Percentiles rank a stretch among this genome's conserved stretches.
phyloP scores from a whole-genome alignment of 148 eudicot species.

The Agrostemma githago region DNA sequence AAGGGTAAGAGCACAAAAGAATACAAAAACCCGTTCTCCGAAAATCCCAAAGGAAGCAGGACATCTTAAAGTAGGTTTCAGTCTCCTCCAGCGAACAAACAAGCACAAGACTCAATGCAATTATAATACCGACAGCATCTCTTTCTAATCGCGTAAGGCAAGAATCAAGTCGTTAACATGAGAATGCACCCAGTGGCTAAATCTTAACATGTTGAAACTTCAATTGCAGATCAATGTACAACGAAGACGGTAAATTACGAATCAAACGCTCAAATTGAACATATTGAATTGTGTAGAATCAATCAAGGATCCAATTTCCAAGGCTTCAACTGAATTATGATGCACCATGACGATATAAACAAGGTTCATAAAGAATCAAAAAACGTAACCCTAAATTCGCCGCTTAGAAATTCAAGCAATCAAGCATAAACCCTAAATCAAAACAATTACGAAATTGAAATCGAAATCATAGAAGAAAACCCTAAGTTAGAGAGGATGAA shows the following conservation, averaged over 20 bases:
- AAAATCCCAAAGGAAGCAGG: not conserved
- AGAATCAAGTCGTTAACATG: not conserved
- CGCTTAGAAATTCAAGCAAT: not conserved
- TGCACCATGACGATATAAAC: too few species aligned
- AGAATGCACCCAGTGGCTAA: not conserved
- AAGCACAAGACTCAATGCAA: not conserved
- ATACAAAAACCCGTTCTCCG: not conserved
- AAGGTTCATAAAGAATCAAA: not conserved
- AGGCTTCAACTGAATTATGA: not conserved
- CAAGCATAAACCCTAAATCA: not conserved
- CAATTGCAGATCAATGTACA: not conserved
- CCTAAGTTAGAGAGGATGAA: not conserved
- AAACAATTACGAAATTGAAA: not conserved
- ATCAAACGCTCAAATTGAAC: not conserved
- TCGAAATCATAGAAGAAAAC: not conserved
- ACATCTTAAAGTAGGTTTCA: not conserved
- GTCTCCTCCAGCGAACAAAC: too few species aligned
- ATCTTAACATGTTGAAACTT: not conserved
- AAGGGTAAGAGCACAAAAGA: not conserved
- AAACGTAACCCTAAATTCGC: not conserved
- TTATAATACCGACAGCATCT: not conserved
- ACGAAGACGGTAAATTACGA: not conserved
- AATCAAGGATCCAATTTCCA: not conserved
- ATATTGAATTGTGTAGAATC: not conserved
- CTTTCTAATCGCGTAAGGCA: not conserved